Conservation (phyloP, 2,329 filamentous ascomycete genomes). For the Tolypocladium guangdongense region DNA sequence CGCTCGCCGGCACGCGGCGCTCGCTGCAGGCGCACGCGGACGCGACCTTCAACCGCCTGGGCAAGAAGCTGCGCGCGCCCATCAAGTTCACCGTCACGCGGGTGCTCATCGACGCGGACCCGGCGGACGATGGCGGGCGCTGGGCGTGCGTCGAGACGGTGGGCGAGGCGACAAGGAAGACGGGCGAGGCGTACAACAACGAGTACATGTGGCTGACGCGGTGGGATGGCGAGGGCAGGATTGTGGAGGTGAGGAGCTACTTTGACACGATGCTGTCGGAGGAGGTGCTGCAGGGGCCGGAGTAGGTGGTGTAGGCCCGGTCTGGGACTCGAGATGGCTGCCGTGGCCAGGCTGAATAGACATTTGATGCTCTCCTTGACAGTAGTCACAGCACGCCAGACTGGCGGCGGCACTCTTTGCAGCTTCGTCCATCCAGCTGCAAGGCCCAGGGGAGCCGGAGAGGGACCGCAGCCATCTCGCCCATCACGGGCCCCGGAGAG, state of each 20-base stretch:
- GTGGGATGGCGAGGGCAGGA: slow-evolving; percentile 11
- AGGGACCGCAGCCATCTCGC: no score
- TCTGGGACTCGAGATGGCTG: no score
- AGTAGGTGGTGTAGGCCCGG: not conserved
- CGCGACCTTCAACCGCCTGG: slow-evolving; percentile 10
- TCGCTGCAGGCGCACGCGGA: slow-evolving; percentile 8
- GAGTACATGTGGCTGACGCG: slow-evolving; percentile 13
- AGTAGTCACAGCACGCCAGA: no score
- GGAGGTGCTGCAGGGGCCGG: slow-evolving; percentile 5
- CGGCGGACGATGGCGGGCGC: slow-evolving; percentile 10
- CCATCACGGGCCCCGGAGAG: no score
- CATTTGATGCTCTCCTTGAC: no score
- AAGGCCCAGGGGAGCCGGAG: no score
- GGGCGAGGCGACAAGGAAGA: slow-evolving; percentile 10
- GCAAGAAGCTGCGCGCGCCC: slow-evolving; percentile 8
- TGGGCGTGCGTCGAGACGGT: slow-evolving; percentile 12
- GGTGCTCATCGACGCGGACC: slow-evolving; percentile 11
- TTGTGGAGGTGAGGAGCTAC: slow-evolving; percentile 13
- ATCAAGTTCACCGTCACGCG: slow-evolving; percentile 11
- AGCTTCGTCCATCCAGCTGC: not conserved
- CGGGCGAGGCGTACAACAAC: slow-evolving; percentile 12
- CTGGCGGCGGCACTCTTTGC: not conserved
- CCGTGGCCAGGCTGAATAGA: not conserved
- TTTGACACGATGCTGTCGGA: slow-evolving; percentile 12
- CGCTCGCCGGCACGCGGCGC: slow-evolving; percentile 11